phyloP scores from a whole-genome alignment of 805 yeast genomes.

The Candida chauliodis region DNA sequence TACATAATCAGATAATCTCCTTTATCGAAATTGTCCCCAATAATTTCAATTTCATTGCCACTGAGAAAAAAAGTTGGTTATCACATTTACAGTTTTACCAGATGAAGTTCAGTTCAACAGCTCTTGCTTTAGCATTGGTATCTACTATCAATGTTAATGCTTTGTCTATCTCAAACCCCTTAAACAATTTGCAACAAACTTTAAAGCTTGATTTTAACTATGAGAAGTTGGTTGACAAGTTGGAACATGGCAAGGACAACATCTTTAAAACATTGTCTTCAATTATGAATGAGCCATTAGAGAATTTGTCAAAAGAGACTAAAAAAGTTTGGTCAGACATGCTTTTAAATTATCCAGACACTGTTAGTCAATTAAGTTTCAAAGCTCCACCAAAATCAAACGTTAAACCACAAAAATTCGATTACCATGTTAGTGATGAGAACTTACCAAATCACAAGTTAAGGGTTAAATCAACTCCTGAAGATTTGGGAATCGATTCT shows the following conservation, averaged over 20 bases:
- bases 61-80: no score
- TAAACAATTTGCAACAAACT: constrained; percentile 19
- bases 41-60: no score
- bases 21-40: no score
- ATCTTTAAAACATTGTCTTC: constrained; percentile 48
- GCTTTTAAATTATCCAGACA: constrained; percentile 57
- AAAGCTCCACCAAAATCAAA: constrained; percentile 53
- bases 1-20: no score
- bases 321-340: constrained; percentile 61
- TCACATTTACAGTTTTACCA: no score
- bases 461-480: constrained; percentile 60
- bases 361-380: constrained; percentile 47
- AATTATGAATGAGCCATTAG: constrained; percentile 49
- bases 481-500: constrained; percentile 69
- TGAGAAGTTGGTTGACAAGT: constrained; percentile 8
- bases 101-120: constrained; percentile 19
- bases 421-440: constrained; percentile 33
- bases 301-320: constrained; percentile 45
- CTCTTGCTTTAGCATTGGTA: constrained; percentile 13
- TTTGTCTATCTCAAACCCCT: constrained; percentile 19
- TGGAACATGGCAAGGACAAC: constrained; percentile 20
- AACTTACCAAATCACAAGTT: constrained; percentile 49
- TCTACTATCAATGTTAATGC: constrained; percentile 22
- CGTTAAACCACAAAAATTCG: constrained; percentile 29
- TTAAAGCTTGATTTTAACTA: constrained; percentile 13